Evolutionary conservation across 2,329 filamentous ascomycete genomes (phyloP).

Genomic region (Paecilomyces sp.): DNA sequence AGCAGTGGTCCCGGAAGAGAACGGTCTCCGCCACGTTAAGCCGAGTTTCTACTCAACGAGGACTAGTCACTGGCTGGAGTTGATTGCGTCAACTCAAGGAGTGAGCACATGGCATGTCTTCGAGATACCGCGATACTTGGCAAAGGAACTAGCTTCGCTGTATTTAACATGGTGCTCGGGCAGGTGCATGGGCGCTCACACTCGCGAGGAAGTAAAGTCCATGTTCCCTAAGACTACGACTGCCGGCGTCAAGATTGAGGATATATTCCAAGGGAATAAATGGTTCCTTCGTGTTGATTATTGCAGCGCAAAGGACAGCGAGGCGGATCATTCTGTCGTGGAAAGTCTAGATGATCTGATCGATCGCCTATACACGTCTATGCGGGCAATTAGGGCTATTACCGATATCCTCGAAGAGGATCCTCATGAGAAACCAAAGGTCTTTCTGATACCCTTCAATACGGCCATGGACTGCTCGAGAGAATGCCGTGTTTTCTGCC

Average conservation of each 20-base stretch:
- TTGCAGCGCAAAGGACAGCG: constrained; percentile 40
- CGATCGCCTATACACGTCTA: constrained; percentile 32
- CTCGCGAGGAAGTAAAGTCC: constrained; percentile 20
- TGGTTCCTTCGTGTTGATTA: constrained; percentile 37
- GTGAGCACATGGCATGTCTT: constrained; percentile 13
- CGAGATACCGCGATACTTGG: constrained; percentile 11
- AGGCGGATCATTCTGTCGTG: constrained; percentile 17
- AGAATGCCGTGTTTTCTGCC: constrained; percentile 42
- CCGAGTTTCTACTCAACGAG: constrained; percentile 29
- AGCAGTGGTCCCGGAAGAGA: constrained; percentile 13
- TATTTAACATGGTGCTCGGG: constrained; percentile 15
- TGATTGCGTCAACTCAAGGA: constrained; percentile 31
- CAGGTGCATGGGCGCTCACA: constrained; percentile 25
- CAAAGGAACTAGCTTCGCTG: constrained; percentile 16
- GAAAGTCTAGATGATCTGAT: constrained; percentile 27
- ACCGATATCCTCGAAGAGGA: constrained; percentile 13
- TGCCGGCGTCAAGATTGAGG: constrained; percentile 23
- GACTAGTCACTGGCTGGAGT: constrained; percentile 37
- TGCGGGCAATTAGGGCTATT: constrained; percentile 29
- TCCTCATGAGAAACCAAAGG: constrained; percentile 12
- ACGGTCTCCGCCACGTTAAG: constrained; percentile 1
- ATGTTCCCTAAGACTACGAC: constrained; percentile 17
- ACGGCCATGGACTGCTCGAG: constrained; percentile 27
- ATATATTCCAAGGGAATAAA: constrained; percentile 17
- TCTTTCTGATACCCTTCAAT: constrained; percentile 39